Percentiles rank a stretch among this genome's conserved stretches.
Evolutionary conservation across 75 land plant genomes (phyloP).

Genomic region (Gnetum montanum): DNA sequence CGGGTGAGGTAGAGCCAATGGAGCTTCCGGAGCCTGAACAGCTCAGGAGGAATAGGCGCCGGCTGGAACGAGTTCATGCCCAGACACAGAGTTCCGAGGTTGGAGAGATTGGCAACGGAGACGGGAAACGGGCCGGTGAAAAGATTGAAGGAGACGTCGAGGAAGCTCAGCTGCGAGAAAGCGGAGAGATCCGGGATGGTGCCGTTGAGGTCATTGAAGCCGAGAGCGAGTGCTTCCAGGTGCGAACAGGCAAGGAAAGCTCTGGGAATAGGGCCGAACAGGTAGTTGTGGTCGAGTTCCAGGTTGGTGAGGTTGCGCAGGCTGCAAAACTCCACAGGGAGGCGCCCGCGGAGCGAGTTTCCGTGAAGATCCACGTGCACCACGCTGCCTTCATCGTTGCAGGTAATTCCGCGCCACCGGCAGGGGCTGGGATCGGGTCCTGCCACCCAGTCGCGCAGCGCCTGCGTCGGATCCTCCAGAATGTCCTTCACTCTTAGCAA

Average conservation of each 20-base stretch:
- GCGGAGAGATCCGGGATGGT: slow-evolving; percentile 36
- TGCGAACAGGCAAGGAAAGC: slow-evolving; percentile 16
- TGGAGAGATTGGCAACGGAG: slow-evolving; percentile 26
- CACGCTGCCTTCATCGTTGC: slow-evolving; percentile 29
- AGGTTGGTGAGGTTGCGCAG: slow-evolving; percentile 42
- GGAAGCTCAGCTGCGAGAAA: slow-evolving; percentile 16
- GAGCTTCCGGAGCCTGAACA: slow-evolving; percentile 27
- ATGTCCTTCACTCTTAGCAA: slow-evolving; percentile 17
- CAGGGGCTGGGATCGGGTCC: slow-evolving; percentile 13
- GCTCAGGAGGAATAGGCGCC: slow-evolving; percentile 27
- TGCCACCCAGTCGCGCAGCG: slow-evolving; percentile 11
- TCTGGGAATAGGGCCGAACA: slow-evolving; percentile 21
- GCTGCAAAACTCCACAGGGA: slow-evolving; percentile 37
- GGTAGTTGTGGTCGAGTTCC: slow-evolving; percentile 33
- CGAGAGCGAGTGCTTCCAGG: slow-evolving; percentile 41
- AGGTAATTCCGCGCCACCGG: slow-evolving; percentile 50
- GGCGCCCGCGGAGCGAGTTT: slow-evolving; percentile 25
- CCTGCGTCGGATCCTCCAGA: slow-evolving; percentile 1
- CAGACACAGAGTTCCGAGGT: slow-evolving; percentile 17
- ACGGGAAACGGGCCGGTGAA: slow-evolving; percentile 46
- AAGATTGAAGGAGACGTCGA: slow-evolving; percentile 42
- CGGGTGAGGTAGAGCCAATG: slow-evolving; percentile 12
- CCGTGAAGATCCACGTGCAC: slow-evolving; percentile 28
- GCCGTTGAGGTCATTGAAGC: slow-evolving; percentile 42
- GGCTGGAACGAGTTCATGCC: slow-evolving; percentile 38